phyloP scores from a whole-genome alignment of 1,284 basidiomycete genomes.

The Apiotrichum sp. region DNA sequence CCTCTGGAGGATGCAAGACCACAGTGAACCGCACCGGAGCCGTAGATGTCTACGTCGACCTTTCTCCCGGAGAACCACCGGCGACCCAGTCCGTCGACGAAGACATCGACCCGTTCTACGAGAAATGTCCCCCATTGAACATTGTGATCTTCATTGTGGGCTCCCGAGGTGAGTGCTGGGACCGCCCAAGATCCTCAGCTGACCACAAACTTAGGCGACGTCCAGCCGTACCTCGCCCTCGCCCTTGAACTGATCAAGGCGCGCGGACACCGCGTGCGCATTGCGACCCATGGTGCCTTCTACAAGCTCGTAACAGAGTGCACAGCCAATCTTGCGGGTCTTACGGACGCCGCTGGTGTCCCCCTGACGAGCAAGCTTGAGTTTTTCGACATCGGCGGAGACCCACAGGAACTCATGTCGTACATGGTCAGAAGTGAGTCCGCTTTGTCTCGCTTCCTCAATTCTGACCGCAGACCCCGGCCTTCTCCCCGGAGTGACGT shows the following conservation, averaged over 20 bases:
- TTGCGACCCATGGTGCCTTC: slow-evolving; percentile 63
- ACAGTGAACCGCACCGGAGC: neutral
- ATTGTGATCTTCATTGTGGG: slow-evolving; percentile 63
- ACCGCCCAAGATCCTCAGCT: neutral
- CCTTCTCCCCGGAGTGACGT: slow-evolving; percentile 33
- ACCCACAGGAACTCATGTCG: slow-evolving; percentile 43
- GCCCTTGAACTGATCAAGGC: slow-evolving; percentile 54
- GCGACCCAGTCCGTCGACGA: neutral
- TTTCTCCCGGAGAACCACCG: neutral
- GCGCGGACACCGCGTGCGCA: slow-evolving; percentile 57
- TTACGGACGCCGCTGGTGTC: slow-evolving; percentile 51
- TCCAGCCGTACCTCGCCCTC: slow-evolving; percentile 64
- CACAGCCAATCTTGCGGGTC: slow-evolving; percentile 52
- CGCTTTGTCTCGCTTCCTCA: too few species aligned
- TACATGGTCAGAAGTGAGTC: slow-evolving; percentile 47
- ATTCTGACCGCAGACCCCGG: slow-evolving; percentile 35
- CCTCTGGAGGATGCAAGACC: neutral
- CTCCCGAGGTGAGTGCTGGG: slow-evolving; percentile 51
- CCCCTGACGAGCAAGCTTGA: slow-evolving; percentile 33
- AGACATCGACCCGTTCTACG: neutral
- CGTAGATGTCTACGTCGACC: neutral
- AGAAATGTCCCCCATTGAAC: slow-evolving; percentile 50
- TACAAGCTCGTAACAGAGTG: slow-evolving; percentile 53
- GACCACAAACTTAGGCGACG: slow-evolving; percentile 52
- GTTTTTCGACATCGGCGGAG: slow-evolving; percentile 41